These are phyloP conservation scores for Schizopora paradoxa DNA, from an alignment of 1,284 basidiomycete genomes.

Conservation along the genomic window DNA sequence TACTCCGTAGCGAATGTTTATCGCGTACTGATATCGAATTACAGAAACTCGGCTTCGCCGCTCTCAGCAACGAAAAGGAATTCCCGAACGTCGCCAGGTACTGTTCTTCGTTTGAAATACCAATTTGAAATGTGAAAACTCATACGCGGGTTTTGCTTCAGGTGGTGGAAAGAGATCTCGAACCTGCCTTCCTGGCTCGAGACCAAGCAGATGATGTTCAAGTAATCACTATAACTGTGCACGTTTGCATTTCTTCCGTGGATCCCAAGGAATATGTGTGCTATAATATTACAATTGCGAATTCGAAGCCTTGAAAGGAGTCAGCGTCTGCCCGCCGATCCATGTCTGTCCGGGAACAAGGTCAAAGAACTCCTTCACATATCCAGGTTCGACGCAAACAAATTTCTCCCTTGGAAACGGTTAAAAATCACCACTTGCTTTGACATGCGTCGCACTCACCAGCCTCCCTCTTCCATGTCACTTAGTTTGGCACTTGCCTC, in stretches of 20 bases:
- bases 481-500: slow-evolving; percentile 64
- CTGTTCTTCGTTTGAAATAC: not conserved
- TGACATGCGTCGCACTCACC: slow-evolving; percentile 46
- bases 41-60: slow-evolving; percentile 8
- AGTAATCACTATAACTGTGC: too few species aligned
- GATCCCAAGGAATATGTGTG: not conserved
- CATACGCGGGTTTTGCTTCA: not conserved
- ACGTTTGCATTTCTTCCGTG: too few species aligned
- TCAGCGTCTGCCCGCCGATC: slow-evolving; percentile 67
- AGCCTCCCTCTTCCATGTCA: slow-evolving; percentile 85
- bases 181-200: slow-evolving; percentile 14
- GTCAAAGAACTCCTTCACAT: slow-evolving; percentile 60
- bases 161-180: slow-evolving; percentile 18
- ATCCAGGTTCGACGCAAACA: slow-evolving; percentile 84
- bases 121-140: not conserved
- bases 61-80: slow-evolving; percentile 1
- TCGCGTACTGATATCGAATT: not conserved
- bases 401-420: slow-evolving; percentile 57
- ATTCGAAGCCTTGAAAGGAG: slow-evolving; percentile 21
- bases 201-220: slow-evolving; percentile 4
- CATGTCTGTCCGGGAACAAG: slow-evolving; percentile 63
- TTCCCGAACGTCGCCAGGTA: slow-evolving; percentile 14
- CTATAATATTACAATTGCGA: not conserved
- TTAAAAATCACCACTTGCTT: too few species aligned
- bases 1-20: not conserved